These are phyloP conservation scores for Kazachstania martiniae DNA, from an alignment of 805 yeast genomes.

Conservation along the genomic window DNA sequence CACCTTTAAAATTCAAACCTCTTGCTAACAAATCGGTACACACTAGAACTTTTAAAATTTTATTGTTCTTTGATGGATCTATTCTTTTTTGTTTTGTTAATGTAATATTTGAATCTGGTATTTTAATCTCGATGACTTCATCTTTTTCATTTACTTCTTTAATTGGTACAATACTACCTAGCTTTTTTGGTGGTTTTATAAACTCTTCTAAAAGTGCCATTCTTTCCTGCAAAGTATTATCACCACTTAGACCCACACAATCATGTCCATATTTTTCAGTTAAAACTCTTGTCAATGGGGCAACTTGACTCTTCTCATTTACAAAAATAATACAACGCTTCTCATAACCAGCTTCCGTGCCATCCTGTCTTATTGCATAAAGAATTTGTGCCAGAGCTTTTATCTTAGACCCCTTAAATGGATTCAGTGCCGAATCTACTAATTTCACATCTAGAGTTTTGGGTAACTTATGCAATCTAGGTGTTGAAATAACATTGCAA, in stretches of 20 bases:
- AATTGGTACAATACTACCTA: constrained; percentile 24
- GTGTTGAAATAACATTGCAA: constrained; percentile 60
- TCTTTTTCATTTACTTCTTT: neutral
- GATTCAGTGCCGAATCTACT: constrained; percentile 65
- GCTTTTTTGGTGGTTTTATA: constrained; percentile 43
- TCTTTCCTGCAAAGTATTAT: constrained; percentile 52
- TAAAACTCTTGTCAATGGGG: constrained; percentile 45
- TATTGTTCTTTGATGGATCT: neutral
- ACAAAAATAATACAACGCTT: constrained; percentile 82
- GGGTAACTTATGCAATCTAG: constrained; percentile 79
- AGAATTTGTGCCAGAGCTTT: constrained; percentile 83
- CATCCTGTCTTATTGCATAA: constrained; percentile 76
- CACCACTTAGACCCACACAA: constrained; percentile 58
- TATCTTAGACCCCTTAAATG: constrained; percentile 74
- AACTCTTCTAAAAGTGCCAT: constrained; percentile 47
- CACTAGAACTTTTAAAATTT: constrained; percentile 54
- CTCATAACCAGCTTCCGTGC: constrained; percentile 62
- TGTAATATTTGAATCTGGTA: constrained; percentile 29
- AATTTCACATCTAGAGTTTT: constrained; percentile 58
- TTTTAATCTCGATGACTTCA: constrained; percentile 3
- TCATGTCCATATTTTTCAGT: constrained; percentile 41
- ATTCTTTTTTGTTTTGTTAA: neutral
- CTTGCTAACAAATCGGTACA: constrained; percentile 86
- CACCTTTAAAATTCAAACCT: constrained; percentile 76
- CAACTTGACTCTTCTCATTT: constrained; percentile 58